A percentile compares a stretch with the other conserved stretches of the same genome.
Evolutionary conservation across 208 protist genomes (phyloP).

Genomic region (Porcisia deanei): DNA sequence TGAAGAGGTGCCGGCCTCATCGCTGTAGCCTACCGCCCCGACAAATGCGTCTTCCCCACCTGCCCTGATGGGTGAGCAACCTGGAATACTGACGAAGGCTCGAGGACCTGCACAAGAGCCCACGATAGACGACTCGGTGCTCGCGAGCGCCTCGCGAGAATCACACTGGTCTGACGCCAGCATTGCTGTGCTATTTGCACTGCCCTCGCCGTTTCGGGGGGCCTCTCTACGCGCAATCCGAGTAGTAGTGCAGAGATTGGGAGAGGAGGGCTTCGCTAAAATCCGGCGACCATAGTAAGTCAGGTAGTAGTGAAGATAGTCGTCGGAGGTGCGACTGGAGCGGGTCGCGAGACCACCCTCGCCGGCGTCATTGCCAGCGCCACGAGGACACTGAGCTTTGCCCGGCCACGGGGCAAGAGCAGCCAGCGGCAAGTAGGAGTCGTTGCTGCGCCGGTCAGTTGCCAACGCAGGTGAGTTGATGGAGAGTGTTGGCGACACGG

Average conservation of each 20-base stretch:
- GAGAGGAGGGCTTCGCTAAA: neutral
- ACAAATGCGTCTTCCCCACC: neutral
- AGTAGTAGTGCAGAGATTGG: neutral
- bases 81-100: neutral
- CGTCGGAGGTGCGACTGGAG: neutral
- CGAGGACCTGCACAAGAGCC: neutral
- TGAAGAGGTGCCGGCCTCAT: neutral
- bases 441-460: neutral
- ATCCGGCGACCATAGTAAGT: constrained; percentile 9
- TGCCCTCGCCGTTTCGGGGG: neutral
- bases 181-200: neutral
- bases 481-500: neutral
- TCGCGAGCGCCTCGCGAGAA: neutral
- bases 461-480: neutral
- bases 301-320: constrained; percentile 28
- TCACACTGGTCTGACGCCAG: neutral
- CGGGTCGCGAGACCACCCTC: neutral
- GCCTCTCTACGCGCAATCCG: neutral
- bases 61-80: constrained; percentile 22
- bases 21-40: no score
- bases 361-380: neutral
- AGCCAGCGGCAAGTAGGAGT: neutral
- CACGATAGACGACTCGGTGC: neutral
- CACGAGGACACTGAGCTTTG: neutral
- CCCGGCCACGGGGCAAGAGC: neutral